These are phyloP conservation scores for Solanum lignicaule DNA, from an alignment of 257 asterid species.

Conservation along the genomic window DNA sequence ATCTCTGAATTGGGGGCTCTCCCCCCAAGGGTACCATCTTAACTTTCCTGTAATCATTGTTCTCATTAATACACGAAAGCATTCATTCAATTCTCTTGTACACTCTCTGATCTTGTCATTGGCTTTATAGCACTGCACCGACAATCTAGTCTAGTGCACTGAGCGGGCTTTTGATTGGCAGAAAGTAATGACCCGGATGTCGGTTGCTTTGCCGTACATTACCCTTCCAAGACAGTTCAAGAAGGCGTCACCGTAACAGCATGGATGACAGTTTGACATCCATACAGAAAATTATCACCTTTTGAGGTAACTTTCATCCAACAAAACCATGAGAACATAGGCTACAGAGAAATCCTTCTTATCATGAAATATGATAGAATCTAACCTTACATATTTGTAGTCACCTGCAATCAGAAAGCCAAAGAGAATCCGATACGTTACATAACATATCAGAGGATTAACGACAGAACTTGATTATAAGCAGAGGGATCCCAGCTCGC, in stretches of 20 bases:
- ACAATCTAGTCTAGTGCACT: background rate
- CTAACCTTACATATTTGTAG: constrained; percentile 80
- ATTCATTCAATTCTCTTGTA: background rate
- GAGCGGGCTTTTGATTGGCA: background rate
- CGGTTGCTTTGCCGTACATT: background rate
- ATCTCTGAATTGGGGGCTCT: background rate
- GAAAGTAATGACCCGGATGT: background rate
- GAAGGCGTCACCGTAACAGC: background rate
- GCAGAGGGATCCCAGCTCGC: background rate
- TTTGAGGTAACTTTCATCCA: background rate
- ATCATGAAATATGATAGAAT: constrained; percentile 2
- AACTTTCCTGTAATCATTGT: background rate
- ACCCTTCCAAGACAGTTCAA: background rate
- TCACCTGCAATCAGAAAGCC: constrained; percentile 56
- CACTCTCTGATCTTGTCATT: background rate
- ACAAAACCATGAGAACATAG: background rate
- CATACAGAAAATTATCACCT: background rate
- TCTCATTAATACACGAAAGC: background rate
- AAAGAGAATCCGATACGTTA: constrained; percentile 20
- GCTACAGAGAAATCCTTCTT: background rate
- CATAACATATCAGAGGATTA: background rate
- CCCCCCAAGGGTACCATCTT: background rate
- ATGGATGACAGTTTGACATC: background rate
- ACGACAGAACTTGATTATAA: background rate
- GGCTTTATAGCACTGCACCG: background rate